Evolutionary conservation across 129 eudicot genomes (phyloP).

Genomic region (Centella asiatica): DNA sequence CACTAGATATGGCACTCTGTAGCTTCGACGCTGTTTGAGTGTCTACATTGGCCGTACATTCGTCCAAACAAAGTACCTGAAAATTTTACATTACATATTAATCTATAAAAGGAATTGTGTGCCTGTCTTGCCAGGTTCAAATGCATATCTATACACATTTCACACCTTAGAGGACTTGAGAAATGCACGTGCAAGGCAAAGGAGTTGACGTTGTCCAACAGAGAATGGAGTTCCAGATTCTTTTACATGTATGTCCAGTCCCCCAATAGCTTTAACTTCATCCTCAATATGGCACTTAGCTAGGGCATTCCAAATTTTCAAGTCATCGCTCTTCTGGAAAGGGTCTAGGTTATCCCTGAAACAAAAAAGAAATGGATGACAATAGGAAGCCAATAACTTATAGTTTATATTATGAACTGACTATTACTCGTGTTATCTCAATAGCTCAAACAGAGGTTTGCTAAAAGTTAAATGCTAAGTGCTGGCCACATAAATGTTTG

Average conservation of each 20-base stretch:
- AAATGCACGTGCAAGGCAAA: constrained; percentile 96
- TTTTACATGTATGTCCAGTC: constrained; percentile 63
- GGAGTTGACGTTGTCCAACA: constrained; percentile 89
- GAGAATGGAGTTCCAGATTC: constrained; percentile 83
- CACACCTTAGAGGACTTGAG: constrained; percentile 77
- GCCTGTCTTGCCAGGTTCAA: background rate
- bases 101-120: background rate
- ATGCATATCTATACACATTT: background rate
- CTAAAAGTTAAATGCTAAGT: no score
- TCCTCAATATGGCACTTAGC: constrained; percentile 69
- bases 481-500: background rate
- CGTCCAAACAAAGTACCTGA: constrained; percentile 90
- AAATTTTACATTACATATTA: constrained; percentile 9
- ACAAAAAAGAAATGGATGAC: no score
- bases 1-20: constrained; percentile 58
- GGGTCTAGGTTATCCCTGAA: constrained; percentile 92
- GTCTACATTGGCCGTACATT: constrained; percentile 93
- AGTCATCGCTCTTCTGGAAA: constrained; percentile 36
- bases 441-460: no score
- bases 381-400: no score
- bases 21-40: constrained; percentile 73
- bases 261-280: constrained; percentile 68
- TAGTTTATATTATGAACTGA: no score
- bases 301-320: constrained; percentile 61
- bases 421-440: no score